Percentiles rank a stretch among this genome's conserved stretches.
These are phyloP conservation scores for Fusarium zealandicum DNA, from an alignment of 2,329 filamentous ascomycete species.

Conservation along the genomic window DNA sequence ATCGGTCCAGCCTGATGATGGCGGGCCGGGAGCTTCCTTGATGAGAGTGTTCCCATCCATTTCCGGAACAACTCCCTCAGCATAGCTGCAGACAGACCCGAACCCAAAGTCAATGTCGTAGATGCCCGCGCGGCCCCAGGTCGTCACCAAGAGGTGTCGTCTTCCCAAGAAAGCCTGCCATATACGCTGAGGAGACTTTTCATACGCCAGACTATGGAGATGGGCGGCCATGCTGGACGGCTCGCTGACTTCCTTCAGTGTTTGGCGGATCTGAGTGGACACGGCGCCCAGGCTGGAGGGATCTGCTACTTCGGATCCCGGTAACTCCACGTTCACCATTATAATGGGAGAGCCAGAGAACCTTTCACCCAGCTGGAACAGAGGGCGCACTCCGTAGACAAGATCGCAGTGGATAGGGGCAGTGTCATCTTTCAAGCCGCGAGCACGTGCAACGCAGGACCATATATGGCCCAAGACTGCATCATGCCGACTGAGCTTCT, in stretches of 20 bases:
- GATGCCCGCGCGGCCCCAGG: constrained; percentile 36
- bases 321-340: constrained; percentile 35
- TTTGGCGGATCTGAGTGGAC: constrained; percentile 20
- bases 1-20: constrained; percentile 26
- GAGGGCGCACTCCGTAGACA: constrained; percentile 26
- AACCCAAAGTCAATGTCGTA: constrained; percentile 41
- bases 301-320: constrained; percentile 4
- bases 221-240: constrained; percentile 17
- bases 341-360: constrained; percentile 38
- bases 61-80: constrained; percentile 34
- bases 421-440: constrained; percentile 5
- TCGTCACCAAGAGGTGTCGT: constrained; percentile 38
- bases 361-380: constrained; percentile 7
- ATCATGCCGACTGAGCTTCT: constrained; percentile 35
- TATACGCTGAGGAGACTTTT: constrained; percentile 38
- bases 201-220: constrained; percentile 32
- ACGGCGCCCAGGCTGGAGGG: not conserved
- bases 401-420: constrained; percentile 34
- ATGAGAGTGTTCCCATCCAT: constrained; percentile 37
- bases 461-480: constrained; percentile 38
- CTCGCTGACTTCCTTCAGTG: constrained; percentile 13
- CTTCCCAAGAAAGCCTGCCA: constrained; percentile 41
- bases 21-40: constrained; percentile 33
- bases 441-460: constrained; percentile 39
- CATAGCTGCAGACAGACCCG: constrained; percentile 20